A percentile compares a stretch with the other conserved stretches of the same genome.
Evolutionary conservation across 2,329 filamentous ascomycete genomes (phyloP).

Genomic region (Pseudocercospora fijiensis): DNA sequence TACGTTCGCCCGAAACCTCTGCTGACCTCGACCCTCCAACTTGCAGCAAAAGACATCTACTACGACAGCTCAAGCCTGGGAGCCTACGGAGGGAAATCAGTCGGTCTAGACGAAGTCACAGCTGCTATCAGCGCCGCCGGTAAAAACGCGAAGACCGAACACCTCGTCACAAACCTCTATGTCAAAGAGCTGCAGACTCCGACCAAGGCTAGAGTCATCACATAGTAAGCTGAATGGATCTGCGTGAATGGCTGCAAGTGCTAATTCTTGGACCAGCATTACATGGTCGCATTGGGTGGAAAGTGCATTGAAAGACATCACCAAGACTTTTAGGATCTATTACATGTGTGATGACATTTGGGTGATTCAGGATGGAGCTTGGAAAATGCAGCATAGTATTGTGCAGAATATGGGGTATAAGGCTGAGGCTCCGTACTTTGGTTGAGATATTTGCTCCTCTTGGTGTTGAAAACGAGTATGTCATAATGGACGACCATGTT

Average conservation of each 20-base stretch:
- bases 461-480: too few species aligned
- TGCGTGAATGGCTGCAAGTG: neutral
- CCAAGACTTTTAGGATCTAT: conserved; percentile 21
- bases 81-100: conserved; percentile 16
- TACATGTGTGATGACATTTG: conserved; percentile 26
- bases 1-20: neutral
- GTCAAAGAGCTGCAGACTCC: conserved; percentile 15
- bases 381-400: conserved; percentile 24
- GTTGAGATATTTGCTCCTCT: too few species aligned
- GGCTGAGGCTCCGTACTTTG: conserved; percentile 17
- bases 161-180: conserved; percentile 20
- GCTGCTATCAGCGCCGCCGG: conserved; percentile 9
- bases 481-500: too few species aligned
- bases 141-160: conserved; percentile 13
- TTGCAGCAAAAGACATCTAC: conserved; percentile 13
- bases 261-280: conserved; percentile 11
- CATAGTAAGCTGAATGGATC: conserved; percentile 12
- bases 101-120: conserved; percentile 13
- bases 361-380: conserved; percentile 19
- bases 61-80: conserved; percentile 18
- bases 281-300: conserved; percentile 20
- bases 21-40: neutral
- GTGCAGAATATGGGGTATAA: conserved; percentile 21
- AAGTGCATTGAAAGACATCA: conserved; percentile 15
- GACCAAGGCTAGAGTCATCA: conserved; percentile 19